phyloP scores from a whole-genome alignment of 768 basidiomycete species.

The Russula griseocarnosa region DNA sequence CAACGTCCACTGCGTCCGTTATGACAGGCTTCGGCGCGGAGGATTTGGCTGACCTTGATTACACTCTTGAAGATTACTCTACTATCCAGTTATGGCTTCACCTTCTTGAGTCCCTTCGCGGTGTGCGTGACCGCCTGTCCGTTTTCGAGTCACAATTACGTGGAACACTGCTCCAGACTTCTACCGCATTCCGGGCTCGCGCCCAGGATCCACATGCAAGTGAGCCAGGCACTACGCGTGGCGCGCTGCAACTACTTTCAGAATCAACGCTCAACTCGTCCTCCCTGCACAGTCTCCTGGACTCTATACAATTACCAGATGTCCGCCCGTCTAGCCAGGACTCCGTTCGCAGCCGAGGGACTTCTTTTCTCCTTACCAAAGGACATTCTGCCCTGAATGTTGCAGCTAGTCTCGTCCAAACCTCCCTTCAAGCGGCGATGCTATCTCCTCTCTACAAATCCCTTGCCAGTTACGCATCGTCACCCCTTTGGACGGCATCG shows the following conservation, averaged over 20 bases:
- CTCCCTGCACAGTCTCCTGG: constrained; percentile 63
- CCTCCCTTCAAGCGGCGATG: constrained; percentile 75
- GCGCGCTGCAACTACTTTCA: constrained; percentile 68
- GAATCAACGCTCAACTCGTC: constrained; percentile 83
- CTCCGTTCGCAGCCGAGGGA: constrained; percentile 31
- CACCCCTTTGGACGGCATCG: constrained; percentile 59
- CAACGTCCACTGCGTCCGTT: constrained; percentile 35
- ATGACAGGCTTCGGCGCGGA: constrained; percentile 36
- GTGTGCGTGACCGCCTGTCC: constrained; percentile 61
- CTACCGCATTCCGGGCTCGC: constrained; percentile 54
- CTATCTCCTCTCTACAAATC: constrained; percentile 75
- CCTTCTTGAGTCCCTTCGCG: constrained; percentile 74
- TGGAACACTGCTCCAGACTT: constrained; percentile 53
- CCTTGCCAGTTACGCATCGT: constrained; percentile 64
- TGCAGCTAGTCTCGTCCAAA: constrained; percentile 73
- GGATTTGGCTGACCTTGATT: constrained; percentile 76
- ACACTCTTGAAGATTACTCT: constrained; percentile 84
- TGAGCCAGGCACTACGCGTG: constrained; percentile 57
- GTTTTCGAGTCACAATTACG: constrained; percentile 70
- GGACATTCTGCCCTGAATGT: constrained; percentile 53
- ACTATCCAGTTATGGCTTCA: constrained; percentile 80
- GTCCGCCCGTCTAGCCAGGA: constrained; percentile 30
- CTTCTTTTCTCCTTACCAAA: constrained; percentile 46
- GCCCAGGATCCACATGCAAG: constrained; percentile 52
- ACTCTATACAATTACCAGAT: constrained; percentile 46